Conservation (phyloP, 768 basidiomycete species). For the Hygrophorus russula region DNA sequence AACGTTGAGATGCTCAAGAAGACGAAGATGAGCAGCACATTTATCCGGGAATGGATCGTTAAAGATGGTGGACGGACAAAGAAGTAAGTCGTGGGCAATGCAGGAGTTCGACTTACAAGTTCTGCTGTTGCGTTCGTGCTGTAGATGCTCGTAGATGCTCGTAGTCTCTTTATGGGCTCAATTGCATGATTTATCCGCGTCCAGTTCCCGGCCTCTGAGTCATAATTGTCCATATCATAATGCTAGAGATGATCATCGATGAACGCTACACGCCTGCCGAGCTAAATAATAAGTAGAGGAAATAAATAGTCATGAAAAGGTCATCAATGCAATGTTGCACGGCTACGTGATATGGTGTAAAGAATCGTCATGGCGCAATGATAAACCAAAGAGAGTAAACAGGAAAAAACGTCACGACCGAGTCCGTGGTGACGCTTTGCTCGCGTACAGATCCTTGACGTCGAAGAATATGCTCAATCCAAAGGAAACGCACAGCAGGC, state of each 20-base stretch:
- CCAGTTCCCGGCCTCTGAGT: too few species aligned
- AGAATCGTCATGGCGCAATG: background rate
- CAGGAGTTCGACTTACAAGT: too few species aligned
- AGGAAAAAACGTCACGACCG: too few species aligned
- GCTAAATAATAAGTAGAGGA: background rate
- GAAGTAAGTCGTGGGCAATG: background rate
- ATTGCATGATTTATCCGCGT: too few species aligned
- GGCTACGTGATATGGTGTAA: background rate
- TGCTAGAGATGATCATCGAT: too few species aligned
- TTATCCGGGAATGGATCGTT: constrained; percentile 82
- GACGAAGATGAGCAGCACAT: constrained; percentile 92
- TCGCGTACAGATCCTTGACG: constrained; percentile 51
- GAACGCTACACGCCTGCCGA: background rate
- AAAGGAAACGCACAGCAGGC: constrained; percentile 45
- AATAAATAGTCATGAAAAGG: background rate
- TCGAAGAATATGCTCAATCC: constrained; percentile 49
- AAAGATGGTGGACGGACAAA: constrained; percentile 11
- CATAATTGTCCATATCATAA: too few species aligned
- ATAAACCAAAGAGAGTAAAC: background rate
- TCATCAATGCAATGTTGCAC: background rate
- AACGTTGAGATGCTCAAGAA: constrained; percentile 62
- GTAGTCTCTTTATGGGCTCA: too few species aligned
- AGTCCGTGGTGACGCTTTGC: constrained; percentile 54
- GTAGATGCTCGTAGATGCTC: too few species aligned
- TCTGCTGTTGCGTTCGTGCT: too few species aligned